Percentiles rank a stretch among this genome's conserved stretches.
phyloP scores from a whole-genome alignment of 768 basidiomycete genomes.

The Xerocomellus intermedius region DNA sequence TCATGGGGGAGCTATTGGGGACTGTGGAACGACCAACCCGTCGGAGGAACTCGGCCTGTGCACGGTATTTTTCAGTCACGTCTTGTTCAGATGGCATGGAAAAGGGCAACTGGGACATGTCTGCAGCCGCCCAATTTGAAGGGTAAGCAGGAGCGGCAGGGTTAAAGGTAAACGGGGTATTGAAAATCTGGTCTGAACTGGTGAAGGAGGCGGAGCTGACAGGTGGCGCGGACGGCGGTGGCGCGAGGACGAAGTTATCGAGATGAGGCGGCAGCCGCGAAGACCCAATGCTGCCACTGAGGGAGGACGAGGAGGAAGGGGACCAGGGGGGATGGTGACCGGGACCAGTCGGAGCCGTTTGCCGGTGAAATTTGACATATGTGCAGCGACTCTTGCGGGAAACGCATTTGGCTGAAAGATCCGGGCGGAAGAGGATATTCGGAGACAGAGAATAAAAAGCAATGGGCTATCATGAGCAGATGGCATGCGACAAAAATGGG shows the following conservation, averaged over 20 bases:
- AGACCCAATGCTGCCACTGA: conserved; percentile 7
- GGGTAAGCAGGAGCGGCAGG: conserved; percentile 20
- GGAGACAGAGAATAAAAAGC: background rate
- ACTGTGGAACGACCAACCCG: conserved; percentile 26
- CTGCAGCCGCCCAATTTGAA: conserved; percentile 16
- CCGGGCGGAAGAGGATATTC: background rate
- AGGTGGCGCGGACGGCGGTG: conserved; percentile 34
- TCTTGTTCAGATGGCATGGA: conserved; percentile 34
- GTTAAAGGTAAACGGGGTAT: conserved; percentile 33
- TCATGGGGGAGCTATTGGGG: background rate
- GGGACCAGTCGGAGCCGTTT: conserved; percentile 75
- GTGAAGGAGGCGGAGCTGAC: conserved; percentile 23
- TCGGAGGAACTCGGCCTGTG: conserved; percentile 45
- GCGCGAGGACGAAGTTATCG: conserved; percentile 44
- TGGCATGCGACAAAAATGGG: background rate
- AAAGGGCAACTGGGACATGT: conserved; percentile 22
- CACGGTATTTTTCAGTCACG: conserved; percentile 46
- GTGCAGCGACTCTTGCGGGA: conserved; percentile 73
- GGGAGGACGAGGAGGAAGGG: conserved; percentile 32
- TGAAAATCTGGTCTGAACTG: conserved; percentile 28
- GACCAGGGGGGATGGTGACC: conserved; percentile 52
- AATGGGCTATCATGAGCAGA: background rate
- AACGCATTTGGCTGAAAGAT: conserved; percentile 62
- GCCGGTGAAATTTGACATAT: conserved; percentile 79
- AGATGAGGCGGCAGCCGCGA: conserved; percentile 33